Evolutionary conservation across 176 grass and related monocot species (phyloP).

Genomic region (Oryza coarctata): DNA sequence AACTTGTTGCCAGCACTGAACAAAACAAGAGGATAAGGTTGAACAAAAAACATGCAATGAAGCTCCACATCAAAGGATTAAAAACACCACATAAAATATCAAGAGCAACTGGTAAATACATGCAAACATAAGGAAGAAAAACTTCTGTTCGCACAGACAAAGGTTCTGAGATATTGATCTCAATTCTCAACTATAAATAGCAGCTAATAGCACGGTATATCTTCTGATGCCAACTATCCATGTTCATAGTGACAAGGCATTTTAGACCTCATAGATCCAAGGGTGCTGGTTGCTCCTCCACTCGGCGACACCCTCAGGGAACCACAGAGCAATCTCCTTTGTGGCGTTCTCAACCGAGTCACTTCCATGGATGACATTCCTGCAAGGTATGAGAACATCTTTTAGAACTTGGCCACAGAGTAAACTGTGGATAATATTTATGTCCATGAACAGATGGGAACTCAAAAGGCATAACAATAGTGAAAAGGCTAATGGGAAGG

Average conservation of each 20-base stretch:
- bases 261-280: conserved; percentile 93
- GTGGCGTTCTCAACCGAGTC: conserved; percentile 79
- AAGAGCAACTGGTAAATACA: conserved; percentile 2
- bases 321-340: conserved; percentile 98
- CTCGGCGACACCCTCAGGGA: conserved; percentile 60
- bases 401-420: neutral
- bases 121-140: neutral
- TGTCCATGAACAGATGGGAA: neutral
- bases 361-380: conserved; percentile 96
- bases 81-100: conserved; percentile 32
- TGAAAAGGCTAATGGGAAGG: too few relatives aligned
- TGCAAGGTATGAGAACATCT: conserved; percentile 27
- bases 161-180: conserved; percentile 32
- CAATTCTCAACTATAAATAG: conserved; percentile 29
- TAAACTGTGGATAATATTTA: neutral
- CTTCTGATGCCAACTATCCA: conserved; percentile 3
- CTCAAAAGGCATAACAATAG: neutral
- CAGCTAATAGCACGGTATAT: conserved; percentile 1
- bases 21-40: neutral
- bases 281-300: conserved; percentile 87
- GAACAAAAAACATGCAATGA: neutral
- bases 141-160: conserved; percentile 38
- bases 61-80: neutral
- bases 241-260: neutral
- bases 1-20: neutral